phyloP scores from a whole-genome alignment of 257 asterid species.

The Solanum okadae region DNA sequence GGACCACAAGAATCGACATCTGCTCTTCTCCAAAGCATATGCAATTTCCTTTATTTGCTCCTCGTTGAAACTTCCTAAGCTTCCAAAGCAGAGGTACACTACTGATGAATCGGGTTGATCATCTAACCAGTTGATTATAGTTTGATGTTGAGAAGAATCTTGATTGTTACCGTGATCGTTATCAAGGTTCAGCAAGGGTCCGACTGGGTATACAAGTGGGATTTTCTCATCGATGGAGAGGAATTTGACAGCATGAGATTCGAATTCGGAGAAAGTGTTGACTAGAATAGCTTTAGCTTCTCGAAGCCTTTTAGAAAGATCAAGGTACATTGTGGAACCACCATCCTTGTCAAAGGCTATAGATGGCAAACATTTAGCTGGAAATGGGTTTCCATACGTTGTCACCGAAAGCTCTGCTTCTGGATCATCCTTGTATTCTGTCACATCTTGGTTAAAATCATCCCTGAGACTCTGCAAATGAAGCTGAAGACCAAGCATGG shows the following conservation, averaged over 20 bases:
- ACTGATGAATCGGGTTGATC: slow-evolving; percentile 11
- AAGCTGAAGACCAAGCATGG: slow-evolving; percentile 9
- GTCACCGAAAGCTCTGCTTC: neutral
- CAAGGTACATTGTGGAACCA: neutral
- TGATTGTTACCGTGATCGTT: neutral
- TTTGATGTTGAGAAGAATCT: neutral
- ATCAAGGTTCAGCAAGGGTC: slow-evolving; percentile 25
- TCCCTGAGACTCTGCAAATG: slow-evolving; percentile 11
- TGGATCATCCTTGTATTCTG: neutral
- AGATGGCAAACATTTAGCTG: slow-evolving; percentile 17
- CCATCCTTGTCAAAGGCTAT: neutral
- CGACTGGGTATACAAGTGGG: slow-evolving; percentile 31
- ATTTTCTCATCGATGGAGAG: neutral
- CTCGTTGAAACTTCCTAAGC: slow-evolving; percentile 8
- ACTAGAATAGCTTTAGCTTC: slow-evolving; percentile 23
- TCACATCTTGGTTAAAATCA: neutral
- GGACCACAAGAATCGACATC: slow-evolving; percentile 15
- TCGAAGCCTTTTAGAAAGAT: neutral
- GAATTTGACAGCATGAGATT: slow-evolving; percentile 14
- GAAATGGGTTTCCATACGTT: slow-evolving; percentile 8
- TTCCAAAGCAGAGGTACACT: slow-evolving; percentile 18
- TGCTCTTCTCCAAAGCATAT: slow-evolving; percentile 3
- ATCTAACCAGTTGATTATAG: slow-evolving; percentile 9
- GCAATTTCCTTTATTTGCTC: slow-evolving; percentile 19
- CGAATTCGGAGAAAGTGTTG: slow-evolving; percentile 41